Evolutionary conservation across 2,329 filamentous ascomycete genomes (phyloP), one percentile per base, ranked within the genome.

Genomic region (Arthrobotrys entomopaga): DNA sequence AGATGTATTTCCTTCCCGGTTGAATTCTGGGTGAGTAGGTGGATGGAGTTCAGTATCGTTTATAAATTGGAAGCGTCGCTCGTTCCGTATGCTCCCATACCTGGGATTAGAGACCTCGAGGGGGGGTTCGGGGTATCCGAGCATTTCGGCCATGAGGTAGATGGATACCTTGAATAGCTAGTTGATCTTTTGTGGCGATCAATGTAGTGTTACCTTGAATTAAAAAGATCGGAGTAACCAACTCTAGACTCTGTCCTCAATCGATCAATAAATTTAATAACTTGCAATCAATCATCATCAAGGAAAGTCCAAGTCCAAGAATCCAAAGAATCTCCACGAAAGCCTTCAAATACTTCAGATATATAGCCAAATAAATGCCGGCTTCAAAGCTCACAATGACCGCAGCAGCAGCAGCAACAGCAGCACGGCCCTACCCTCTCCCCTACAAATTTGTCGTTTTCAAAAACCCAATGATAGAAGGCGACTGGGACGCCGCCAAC

Each of bases 361-460:
- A 29, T 29, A n/a, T n/a, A n/a, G n/a, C n/a, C 29, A 1, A n/a
- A 5, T n/a, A 46, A 4, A 46, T 7, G 13, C 42, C 42, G 42
- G 16, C 42, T 13, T 6, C 53, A 59, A 24, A 26, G 11, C 22
- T 16, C 19, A 40, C 11, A 24, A 58, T 20, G 29, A 43, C 29
- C 2, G 40, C 19, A 34, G 24, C 10, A 8, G 6, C 29, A 7
- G 29, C 10, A 26, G 57, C 15, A 2, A 60, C 29, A 15, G 19
- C 57, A 20, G 4, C n/a, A 52, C 10, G 10, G 16, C 46, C 13
- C 42, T 52, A 52, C 3, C 64, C 46, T 10, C 46, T 60, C 43
- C 53, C 46, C 1, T 60, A 53, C 16, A 67, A 59, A 67, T 60
- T 67, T 46, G 46, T 67, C 19, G 20, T 67, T 19, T 67, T 67